Conservation (phyloP, 2,329 filamentous ascomycete genomes). For the Tolypocladium guangdongense region DNA sequence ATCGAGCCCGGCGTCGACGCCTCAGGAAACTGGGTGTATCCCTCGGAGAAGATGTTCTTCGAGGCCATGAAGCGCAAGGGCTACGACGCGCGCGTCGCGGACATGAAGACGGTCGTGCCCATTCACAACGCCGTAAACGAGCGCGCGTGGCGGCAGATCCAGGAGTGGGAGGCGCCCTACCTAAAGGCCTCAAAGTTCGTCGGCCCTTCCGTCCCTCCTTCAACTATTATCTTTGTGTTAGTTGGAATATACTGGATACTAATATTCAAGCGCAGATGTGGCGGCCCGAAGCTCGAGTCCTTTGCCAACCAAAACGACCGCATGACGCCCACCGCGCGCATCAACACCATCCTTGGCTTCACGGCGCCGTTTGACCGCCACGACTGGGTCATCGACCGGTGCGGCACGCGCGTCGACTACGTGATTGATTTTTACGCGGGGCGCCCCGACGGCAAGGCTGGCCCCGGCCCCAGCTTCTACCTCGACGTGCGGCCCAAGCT, state of each 20-base stretch:
- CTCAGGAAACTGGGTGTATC: slow-evolving; percentile 93
- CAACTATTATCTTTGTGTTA: background rate
- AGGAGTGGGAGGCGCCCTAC: slow-evolving; percentile 72
- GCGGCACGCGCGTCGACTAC: slow-evolving; percentile 78
- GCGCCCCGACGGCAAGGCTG: slow-evolving; percentile 23
- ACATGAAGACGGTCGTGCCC: slow-evolving; percentile 87
- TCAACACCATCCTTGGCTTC: slow-evolving; percentile 82
- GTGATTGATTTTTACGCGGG: slow-evolving; percentile 98
- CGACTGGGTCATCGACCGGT: slow-evolving; percentile 94
- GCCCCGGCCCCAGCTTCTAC: slow-evolving; percentile 46
- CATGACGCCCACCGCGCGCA: slow-evolving; percentile 71
- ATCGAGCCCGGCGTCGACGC: slow-evolving; percentile 62
- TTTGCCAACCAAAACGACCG: slow-evolving; percentile 63
- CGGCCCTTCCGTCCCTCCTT: background rate
- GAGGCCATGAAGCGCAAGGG: slow-evolving; percentile 91
- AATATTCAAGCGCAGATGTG: slow-evolving; percentile 29
- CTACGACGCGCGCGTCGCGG: slow-evolving; percentile 55
- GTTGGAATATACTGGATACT: background rate
- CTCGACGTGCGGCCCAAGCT: slow-evolving; percentile 59
- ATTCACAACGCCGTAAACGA: slow-evolving; percentile 99
- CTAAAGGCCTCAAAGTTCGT: slow-evolving; percentile 43
- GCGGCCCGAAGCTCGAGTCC: slow-evolving; percentile 71
- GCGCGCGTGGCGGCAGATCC: slow-evolving; percentile 86
- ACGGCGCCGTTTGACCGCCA: slow-evolving; percentile 87
- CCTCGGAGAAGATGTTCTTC: slow-evolving; percentile 95